Evolutionary conservation across 148 eudicot genomes (phyloP).

Genomic region (Nepenthes mirabilis): DNA sequence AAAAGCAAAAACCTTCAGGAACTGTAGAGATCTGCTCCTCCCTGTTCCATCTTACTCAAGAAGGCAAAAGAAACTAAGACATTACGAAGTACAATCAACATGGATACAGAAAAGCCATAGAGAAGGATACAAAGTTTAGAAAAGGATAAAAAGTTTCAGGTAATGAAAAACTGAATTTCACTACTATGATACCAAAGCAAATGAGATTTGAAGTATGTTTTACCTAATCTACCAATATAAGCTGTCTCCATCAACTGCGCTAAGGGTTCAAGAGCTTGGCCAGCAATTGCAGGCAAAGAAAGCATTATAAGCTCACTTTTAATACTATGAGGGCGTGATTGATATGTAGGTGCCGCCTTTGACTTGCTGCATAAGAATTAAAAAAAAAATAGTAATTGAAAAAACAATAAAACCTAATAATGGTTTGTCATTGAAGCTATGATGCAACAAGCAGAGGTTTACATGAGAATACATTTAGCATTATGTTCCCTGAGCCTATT

Average conservation of each 20-base stretch:
- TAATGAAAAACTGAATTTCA: neutral
- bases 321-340: slow-evolving; percentile 15
- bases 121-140: too few relatives aligned
- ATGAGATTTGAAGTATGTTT: slow-evolving; percentile 3
- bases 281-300: slow-evolving; percentile 75
- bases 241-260: slow-evolving; percentile 94
- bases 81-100: too few relatives aligned
- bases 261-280: slow-evolving; percentile 89
- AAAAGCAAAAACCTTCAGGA: too few relatives aligned
- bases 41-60: too few relatives aligned
- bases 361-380: slow-evolving; percentile 27
- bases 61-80: too few relatives aligned
- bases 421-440: neutral
- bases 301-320: slow-evolving; percentile 57
- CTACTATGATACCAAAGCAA: neutral
- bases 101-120: too few relatives aligned
- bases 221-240: slow-evolving; percentile 88
- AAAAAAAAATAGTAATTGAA: neutral
- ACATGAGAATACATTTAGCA: too few relatives aligned
- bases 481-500: too few relatives aligned
- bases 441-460: too few relatives aligned
- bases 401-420: neutral
- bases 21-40: too few relatives aligned
- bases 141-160: too few relatives aligned
- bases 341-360: slow-evolving; percentile 9